A percentile compares a stretch with the other conserved stretches of the same genome.
Evolutionary conservation across 2,329 filamentous ascomycete genomes (phyloP).

Genomic region (Botrytis pseudocinerea): DNA sequence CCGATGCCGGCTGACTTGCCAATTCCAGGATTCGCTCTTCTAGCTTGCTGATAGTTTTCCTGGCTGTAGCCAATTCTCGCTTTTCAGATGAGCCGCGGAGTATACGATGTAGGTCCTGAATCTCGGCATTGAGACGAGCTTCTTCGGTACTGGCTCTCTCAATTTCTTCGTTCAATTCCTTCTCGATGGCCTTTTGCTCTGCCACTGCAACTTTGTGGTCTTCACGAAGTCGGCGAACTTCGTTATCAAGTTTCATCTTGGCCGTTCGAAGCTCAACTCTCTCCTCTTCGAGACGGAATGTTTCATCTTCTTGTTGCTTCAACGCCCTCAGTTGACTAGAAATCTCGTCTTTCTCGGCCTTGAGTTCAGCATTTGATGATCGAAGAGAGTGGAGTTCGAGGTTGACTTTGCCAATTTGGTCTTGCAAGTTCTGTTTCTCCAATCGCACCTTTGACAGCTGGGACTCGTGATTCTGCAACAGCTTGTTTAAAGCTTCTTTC

Average conservation of each 20-base stretch:
- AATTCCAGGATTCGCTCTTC: conserved; percentile 55
- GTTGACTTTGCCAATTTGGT: conserved; percentile 59
- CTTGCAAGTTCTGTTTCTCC: conserved; percentile 65
- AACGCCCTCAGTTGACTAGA: conserved; percentile 58
- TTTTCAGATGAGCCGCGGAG: conserved; percentile 43
- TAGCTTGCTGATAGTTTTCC: conserved; percentile 64
- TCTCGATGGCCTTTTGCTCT: conserved; percentile 60
- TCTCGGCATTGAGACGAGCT: conserved; percentile 57
- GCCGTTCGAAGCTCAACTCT: conserved; percentile 66
- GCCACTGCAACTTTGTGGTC: conserved; percentile 60
- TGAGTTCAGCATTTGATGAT: conserved; percentile 56
- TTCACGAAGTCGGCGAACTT: conserved; percentile 63
- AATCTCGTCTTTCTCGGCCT: conserved; percentile 67
- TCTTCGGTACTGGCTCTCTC: conserved; percentile 67
- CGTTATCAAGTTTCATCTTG: conserved; percentile 67
- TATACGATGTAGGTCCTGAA: conserved; percentile 52
- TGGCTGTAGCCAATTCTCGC: conserved; percentile 51
- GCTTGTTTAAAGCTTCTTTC: conserved; percentile 55
- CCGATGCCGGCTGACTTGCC: conserved; percentile 43
- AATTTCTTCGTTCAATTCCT: conserved; percentile 64
- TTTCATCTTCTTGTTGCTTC: conserved; percentile 58
- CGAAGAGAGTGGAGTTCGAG: conserved; percentile 61
- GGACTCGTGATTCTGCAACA: conserved; percentile 58
- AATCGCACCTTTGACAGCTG: conserved; percentile 57
- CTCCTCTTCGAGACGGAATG: conserved; percentile 65